Conservation (phyloP, 768 basidiomycete species). For the Hericium rajendrae region DNA sequence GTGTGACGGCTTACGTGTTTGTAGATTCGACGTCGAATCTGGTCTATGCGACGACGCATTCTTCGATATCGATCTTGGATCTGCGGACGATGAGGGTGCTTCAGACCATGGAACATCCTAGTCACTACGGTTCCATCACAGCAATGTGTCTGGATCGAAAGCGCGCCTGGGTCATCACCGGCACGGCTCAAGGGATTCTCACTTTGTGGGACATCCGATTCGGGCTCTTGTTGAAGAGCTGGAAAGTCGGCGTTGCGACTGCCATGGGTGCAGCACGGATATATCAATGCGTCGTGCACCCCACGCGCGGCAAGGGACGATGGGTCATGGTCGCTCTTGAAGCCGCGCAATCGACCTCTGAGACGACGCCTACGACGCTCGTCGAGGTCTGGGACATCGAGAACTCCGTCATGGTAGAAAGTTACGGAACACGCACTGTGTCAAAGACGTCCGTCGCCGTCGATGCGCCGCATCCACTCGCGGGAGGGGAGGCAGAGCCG, state of each 20-base stretch:
- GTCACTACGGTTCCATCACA: conserved; percentile 80
- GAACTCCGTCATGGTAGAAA: conserved; percentile 68
- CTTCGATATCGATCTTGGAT: conserved; percentile 66
- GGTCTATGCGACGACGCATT: conserved; percentile 78
- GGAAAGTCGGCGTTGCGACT: conserved; percentile 60
- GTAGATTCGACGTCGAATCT: conserved; percentile 72
- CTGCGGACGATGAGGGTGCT: conserved; percentile 74
- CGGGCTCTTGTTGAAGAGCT: conserved; percentile 78
- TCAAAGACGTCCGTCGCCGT: conserved; percentile 35
- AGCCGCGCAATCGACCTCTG: conserved; percentile 27
- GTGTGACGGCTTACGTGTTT: conserved; percentile 1
- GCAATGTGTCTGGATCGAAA: conserved; percentile 77
- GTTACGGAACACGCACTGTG: conserved; percentile 51
- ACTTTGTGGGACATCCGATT: conserved; percentile 95
- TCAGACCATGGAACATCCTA: conserved; percentile 74
- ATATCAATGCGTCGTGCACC: conserved; percentile 73
- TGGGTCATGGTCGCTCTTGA: conserved; percentile 86
- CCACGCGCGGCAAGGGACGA: conserved; percentile 75
- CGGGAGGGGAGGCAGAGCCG: conserved; percentile 46
- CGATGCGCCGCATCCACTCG: conserved; percentile 43
- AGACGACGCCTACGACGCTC: conserved; percentile 29
- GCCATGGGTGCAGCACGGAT: conserved; percentile 48
- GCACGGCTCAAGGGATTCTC: conserved; percentile 76
- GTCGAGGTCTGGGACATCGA: conserved; percentile 94
- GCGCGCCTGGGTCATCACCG: conserved; percentile 81